Base-by-base conservation (phyloP, 768 basidiomycete species). In the Crepidotus variabilis region DNA sequence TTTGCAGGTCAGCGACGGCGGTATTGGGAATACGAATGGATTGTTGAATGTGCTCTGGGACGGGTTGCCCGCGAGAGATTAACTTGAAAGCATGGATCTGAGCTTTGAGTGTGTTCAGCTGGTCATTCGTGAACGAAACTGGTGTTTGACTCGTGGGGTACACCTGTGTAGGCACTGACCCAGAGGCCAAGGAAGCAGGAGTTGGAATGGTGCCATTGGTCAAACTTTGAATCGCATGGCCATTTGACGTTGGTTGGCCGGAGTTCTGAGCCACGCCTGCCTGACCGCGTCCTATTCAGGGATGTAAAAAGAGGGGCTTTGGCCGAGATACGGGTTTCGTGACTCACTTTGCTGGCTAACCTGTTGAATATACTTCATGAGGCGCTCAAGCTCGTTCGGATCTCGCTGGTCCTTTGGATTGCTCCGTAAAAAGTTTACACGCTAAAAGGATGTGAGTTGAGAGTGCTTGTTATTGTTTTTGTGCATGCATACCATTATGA, bases 31-130 rank as follows among this genome's bases (percentile, higher is more conserved):
- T 78, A 18, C 82, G 83, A 47, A 92, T 83, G 11, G 87, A 84
- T 54, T 86, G 83, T 58, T 87, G 88, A 24, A 94, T 63, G 58
- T 79, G 67, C 11, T 90, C 84, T 13, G 90, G 87, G 43, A 91
- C 77, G 14, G 88, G 83, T 7, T 84, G 67, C 20, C 86, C 84
- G 21, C 86, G 80, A 14, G 76, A 75, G 61, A 94, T 76, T 59
- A 84, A 78, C 65, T 87, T 90, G 75, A 87, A 93, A 2, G 92
- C 91, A 50, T 86, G 81, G 14, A 94, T 92, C 62, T 94, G 92
- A 0, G 88, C 84, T 13, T 88, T 82, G n/a, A 94, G 79, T 9
- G 87, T 81, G 55, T 75, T 77, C 48, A 92, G 85, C 64, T 92
- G 92, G 57, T 89, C 87, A 0, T 68, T 73, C 3, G 89, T 87